Percentiles rank a stretch among this genome's conserved stretches.
These are phyloP conservation scores for Gnaphalium uliginosum DNA, from an alignment of 129 eudicot genomes.

Conservation along the genomic window DNA sequence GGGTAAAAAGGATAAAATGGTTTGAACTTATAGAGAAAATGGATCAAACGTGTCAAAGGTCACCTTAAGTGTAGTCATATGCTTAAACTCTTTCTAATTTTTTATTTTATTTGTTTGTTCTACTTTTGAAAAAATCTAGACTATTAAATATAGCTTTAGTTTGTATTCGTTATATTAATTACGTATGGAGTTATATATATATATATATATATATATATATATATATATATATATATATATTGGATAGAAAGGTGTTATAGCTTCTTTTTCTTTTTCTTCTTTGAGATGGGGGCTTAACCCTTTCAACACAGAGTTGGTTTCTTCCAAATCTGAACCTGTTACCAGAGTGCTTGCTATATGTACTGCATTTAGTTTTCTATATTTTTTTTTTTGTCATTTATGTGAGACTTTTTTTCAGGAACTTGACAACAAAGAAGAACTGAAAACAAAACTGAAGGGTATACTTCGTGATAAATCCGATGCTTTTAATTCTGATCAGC, in stretches of 20 bases:
- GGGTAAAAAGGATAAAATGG: not conserved
- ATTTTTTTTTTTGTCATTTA: not conserved
- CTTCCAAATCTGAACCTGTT: not conserved
- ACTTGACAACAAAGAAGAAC: constrained; percentile 82
- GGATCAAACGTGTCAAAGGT: not conserved
- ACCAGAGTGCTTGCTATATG: not conserved
- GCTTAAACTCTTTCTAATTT: not conserved
- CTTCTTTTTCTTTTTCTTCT: not conserved
- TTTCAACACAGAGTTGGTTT: not conserved
- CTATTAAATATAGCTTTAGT: not conserved
- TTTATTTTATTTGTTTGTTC: not conserved
- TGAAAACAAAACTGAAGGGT: constrained; percentile 80
- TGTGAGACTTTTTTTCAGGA: constrained; percentile 38
- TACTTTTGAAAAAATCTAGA: not conserved
- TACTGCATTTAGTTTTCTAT: not conserved
- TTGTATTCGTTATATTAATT: not conserved
- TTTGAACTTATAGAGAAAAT: too few relatives aligned
- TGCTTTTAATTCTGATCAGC: constrained; percentile 67
- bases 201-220: too few relatives aligned
- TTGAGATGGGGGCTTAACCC: not conserved
- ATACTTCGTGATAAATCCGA: constrained; percentile 82
- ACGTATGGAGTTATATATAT: too few relatives aligned
- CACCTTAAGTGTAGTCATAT: not conserved
- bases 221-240: too few relatives aligned
- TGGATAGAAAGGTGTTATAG: too few relatives aligned